Conservation (phyloP, 2,329 filamentous ascomycete species). For the Trichoderma citrinoviride region DNA sequence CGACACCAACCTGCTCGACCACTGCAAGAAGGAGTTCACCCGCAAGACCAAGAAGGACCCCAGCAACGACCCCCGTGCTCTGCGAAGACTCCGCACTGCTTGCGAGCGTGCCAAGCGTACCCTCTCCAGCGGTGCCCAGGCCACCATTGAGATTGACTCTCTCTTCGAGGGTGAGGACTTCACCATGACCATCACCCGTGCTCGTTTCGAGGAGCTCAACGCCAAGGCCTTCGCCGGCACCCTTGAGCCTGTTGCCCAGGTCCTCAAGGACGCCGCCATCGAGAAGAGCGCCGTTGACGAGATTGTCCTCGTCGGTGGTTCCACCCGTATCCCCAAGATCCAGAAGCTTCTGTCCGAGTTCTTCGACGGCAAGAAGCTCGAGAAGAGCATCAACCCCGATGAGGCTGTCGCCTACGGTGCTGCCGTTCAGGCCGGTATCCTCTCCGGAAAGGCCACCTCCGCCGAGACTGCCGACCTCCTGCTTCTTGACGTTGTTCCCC, state of each 20-base stretch:
- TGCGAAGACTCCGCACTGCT: constrained; percentile 93
- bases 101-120: constrained; percentile 99
- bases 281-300: constrained; percentile 94
- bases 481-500: constrained; percentile 91
- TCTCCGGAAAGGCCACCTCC: constrained; percentile 95
- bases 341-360: constrained; percentile 99
- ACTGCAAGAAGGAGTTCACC: constrained; percentile 95
- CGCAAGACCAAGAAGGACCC: constrained; percentile 74
- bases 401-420: constrained; percentile 99
- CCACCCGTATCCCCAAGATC: constrained; percentile 97
- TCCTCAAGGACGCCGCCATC: constrained; percentile 86
- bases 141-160: constrained; percentile 97
- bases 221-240: constrained; percentile 92
- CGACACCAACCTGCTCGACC: constrained; percentile 90
- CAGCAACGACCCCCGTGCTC: constrained; percentile 80
- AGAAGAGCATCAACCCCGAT: constrained; percentile 99
- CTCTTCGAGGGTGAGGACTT: constrained; percentile 98
- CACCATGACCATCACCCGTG: constrained; percentile 95
- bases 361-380: constrained; percentile 99
- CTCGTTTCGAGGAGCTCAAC: constrained; percentile 98
- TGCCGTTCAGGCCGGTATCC: constrained; percentile 96
- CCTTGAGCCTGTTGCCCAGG: constrained; percentile 91
- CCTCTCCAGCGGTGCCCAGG: constrained; percentile 94
- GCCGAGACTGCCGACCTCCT: constrained; percentile 93
- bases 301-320: constrained; percentile 98